These are phyloP conservation scores for Hirschioporus abietinus DNA, from an alignment of 768 basidiomycete species.

Conservation along the genomic window DNA sequence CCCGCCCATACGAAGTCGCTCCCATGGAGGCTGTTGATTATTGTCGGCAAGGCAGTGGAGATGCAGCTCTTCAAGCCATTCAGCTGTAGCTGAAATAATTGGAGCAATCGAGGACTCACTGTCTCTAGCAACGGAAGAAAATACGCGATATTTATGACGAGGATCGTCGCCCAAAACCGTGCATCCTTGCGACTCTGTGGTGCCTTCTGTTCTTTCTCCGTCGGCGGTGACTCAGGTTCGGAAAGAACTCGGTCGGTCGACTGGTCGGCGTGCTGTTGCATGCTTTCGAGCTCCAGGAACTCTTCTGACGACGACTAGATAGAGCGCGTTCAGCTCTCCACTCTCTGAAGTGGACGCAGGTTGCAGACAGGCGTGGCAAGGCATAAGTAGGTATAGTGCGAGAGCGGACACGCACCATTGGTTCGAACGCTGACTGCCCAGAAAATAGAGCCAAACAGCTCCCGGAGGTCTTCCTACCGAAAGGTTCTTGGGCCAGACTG, in stretches of 20 bases:
- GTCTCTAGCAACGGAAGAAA: background rate
- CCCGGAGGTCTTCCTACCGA: background rate
- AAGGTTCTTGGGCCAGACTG: background rate
- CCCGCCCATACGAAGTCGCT: slow-evolving; percentile 19
- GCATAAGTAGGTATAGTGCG: background rate
- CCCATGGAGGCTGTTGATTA: slow-evolving; percentile 23
- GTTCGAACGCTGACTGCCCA: background rate
- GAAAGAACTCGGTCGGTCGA: background rate
- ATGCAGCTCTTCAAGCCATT: slow-evolving; percentile 9
- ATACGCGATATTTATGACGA: background rate
- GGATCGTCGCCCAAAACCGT: background rate
- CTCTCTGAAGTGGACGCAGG: background rate
- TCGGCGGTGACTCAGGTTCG: background rate
- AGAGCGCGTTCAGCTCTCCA: background rate
- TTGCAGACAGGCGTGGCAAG: background rate
- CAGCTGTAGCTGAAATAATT: background rate
- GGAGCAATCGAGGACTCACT: background rate
- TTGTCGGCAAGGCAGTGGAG: slow-evolving; percentile 24
- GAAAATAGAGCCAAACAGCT: background rate
- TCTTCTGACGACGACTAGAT: background rate
- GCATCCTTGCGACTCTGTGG: background rate
- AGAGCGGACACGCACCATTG: background rate
- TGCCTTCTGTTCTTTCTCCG: background rate
- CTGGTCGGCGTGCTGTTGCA: background rate
- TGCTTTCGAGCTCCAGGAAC: background rate